These are phyloP conservation scores for Malassezia slooffiae DNA, from an alignment of 1,284 basidiomycete species.

Conservation along the genomic window DNA sequence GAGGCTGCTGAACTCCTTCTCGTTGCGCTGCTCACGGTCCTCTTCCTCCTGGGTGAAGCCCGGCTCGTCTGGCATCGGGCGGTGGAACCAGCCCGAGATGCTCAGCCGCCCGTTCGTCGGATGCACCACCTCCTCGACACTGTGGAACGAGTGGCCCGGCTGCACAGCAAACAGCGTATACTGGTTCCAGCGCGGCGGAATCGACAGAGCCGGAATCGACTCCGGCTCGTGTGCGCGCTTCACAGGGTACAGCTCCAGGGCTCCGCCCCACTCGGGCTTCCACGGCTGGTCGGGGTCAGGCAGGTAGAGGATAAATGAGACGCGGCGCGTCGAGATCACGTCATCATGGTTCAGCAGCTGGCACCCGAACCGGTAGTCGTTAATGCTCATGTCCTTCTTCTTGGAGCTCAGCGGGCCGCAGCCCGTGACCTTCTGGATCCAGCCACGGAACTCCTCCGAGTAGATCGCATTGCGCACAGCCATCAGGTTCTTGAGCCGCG, in stretches of 20 bases:
- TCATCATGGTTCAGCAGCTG: slow-evolving; percentile 70
- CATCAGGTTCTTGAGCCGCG: slow-evolving; percentile 48
- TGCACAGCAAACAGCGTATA: slow-evolving; percentile 87
- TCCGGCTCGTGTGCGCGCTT: slow-evolving; percentile 34
- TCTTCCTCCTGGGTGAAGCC: slow-evolving; percentile 58
- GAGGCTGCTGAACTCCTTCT: slow-evolving; percentile 33
- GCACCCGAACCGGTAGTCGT: slow-evolving; percentile 70
- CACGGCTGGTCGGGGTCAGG: slow-evolving; percentile 64
- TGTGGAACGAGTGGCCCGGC: slow-evolving; percentile 81
- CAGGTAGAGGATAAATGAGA: slow-evolving; percentile 96
- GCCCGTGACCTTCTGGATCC: slow-evolving; percentile 76
- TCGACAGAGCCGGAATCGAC: slow-evolving; percentile 27
- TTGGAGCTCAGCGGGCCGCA: slow-evolving; percentile 80
- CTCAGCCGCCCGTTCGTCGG: slow-evolving; percentile 52
- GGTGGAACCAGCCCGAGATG: slow-evolving; percentile 87
- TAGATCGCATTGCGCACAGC: slow-evolving; percentile 84
- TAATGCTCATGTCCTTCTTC: slow-evolving; percentile 93
- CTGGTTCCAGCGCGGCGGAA: slow-evolving; percentile 68
- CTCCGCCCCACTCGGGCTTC: slow-evolving; percentile 76
- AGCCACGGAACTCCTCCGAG: slow-evolving; percentile 69
- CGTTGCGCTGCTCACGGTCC: slow-evolving; percentile 49
- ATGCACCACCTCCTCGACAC: slow-evolving; percentile 74
- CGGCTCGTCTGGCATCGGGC: slow-evolving; percentile 77
- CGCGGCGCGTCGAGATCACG: slow-evolving; percentile 84
- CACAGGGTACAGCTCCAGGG: slow-evolving; percentile 81